Evolutionary conservation across 2,329 filamentous ascomycete genomes (phyloP).

Genomic region (Curvularia verruculosa): DNA sequence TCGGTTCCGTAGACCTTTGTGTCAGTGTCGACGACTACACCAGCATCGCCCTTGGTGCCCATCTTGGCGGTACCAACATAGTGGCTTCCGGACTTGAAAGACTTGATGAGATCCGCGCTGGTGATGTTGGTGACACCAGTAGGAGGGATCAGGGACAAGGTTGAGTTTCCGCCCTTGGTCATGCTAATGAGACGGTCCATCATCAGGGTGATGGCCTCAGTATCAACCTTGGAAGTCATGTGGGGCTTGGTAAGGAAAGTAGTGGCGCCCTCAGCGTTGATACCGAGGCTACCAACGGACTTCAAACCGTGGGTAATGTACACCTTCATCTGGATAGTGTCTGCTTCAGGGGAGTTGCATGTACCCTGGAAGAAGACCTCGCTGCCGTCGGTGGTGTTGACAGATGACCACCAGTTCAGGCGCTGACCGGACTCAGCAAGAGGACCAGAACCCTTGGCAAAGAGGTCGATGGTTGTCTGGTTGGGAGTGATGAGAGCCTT

Average conservation of each 20-base stretch:
- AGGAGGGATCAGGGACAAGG: slow-evolving; percentile 42
- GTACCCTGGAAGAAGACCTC: slow-evolving; percentile 54
- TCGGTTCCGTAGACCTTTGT: slow-evolving; percentile 55
- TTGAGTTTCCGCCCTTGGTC: slow-evolving; percentile 37
- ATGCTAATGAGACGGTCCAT: slow-evolving; percentile 53
- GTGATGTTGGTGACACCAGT: slow-evolving; percentile 51
- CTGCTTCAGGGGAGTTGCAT: slow-evolving; percentile 49
- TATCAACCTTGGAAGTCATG: slow-evolving; percentile 56
- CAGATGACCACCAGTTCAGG: slow-evolving; percentile 56
- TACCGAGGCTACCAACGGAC: slow-evolving; percentile 63
- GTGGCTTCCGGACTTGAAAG: slow-evolving; percentile 42
- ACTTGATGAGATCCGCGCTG: slow-evolving; percentile 43
- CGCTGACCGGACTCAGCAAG: slow-evolving; percentile 56
- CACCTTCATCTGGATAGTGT: slow-evolving; percentile 46
- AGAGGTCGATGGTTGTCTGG: slow-evolving; percentile 39
- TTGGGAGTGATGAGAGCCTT: slow-evolving; percentile 37
- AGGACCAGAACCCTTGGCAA: slow-evolving; percentile 48
- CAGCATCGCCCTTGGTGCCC: slow-evolving; percentile 49
- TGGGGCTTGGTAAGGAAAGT: slow-evolving; percentile 58
- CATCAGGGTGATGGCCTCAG: slow-evolving; percentile 52
- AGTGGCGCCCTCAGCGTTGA: slow-evolving; percentile 47
- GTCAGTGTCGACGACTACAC: slow-evolving; percentile 48
- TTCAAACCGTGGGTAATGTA: slow-evolving; percentile 68
- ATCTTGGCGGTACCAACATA: slow-evolving; percentile 63
- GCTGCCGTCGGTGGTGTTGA: slow-evolving; percentile 51